phyloP scores from a whole-genome alignment of 202 grass and related monocot genomes.

The Setaria italica region DNA sequence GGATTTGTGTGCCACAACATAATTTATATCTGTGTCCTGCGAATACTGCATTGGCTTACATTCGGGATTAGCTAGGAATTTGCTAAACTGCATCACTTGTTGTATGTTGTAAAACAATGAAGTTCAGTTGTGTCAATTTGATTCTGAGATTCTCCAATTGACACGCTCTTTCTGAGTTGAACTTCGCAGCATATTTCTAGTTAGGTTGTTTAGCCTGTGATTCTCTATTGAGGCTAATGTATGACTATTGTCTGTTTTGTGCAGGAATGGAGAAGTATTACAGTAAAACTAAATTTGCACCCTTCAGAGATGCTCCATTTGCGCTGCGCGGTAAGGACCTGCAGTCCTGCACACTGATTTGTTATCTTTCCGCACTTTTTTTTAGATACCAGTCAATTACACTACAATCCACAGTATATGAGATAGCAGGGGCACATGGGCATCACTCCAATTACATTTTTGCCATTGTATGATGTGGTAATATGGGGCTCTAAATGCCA shows the following conservation, averaged over 20 bases:
- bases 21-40: neutral
- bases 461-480: neutral
- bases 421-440: neutral
- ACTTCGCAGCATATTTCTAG: neutral
- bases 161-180: slow-evolving; percentile 6
- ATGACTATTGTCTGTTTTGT: neutral
- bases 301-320: slow-evolving; percentile 50
- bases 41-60: too few relatives aligned
- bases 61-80: neutral
- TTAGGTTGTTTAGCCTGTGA: neutral
- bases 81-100: neutral
- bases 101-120: neutral
- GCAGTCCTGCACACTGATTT: neutral
- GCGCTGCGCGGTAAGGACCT: slow-evolving; percentile 46
- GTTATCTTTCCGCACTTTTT: neutral
- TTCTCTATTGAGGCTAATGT: neutral
- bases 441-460: slow-evolving; percentile 17
- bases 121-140: slow-evolving; percentile 2
- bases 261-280: slow-evolving; percentile 49
- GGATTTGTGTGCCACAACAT: neutral
- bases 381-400: neutral
- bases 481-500: neutral
- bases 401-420: neutral
- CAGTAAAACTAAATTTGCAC: slow-evolving; percentile 29
- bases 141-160: slow-evolving; percentile 6